Conservation (phyloP, 116 monocot genomes). For the Papilionanthe hybrid region DNA sequence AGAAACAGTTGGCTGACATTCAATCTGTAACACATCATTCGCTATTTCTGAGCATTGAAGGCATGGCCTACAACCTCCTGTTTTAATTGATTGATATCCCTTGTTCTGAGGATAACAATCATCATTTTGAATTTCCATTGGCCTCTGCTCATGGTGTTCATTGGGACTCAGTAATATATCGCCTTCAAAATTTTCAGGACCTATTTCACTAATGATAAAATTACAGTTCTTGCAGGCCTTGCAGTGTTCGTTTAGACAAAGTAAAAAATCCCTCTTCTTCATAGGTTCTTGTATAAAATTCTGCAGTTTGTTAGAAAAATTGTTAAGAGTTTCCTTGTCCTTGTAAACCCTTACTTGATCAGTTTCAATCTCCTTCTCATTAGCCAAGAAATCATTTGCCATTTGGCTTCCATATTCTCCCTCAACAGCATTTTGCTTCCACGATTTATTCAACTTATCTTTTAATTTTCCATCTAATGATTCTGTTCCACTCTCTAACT, state of each 20-base stretch:
- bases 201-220: slow-evolving; percentile 34
- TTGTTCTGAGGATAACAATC: background rate
- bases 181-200: slow-evolving; percentile 19
- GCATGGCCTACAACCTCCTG: background rate
- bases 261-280: slow-evolving; percentile 54
- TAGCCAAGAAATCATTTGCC: slow-evolving; percentile 27
- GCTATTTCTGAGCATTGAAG: slow-evolving; percentile 25
- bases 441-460: background rate
- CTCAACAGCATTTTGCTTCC: background rate
- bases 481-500: slow-evolving; percentile 36
- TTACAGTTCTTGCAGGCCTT: slow-evolving; percentile 44
- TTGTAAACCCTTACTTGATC: slow-evolving; percentile 52
- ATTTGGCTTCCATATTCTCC: slow-evolving; percentile 5
- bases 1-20: slow-evolving; percentile 6
- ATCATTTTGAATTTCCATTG: background rate
- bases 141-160: background rate
- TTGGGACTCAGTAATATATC: slow-evolving; percentile 15
- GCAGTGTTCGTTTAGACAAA: slow-evolving; percentile 43
- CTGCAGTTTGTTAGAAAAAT: slow-evolving; percentile 30
- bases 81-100: background rate
- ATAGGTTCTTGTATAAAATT: slow-evolving; percentile 41
- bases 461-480: slow-evolving; percentile 23
- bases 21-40: slow-evolving; percentile 21
- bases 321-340: slow-evolving; percentile 53
- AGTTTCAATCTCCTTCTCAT: slow-evolving; percentile 44